Conservation (phyloP, 257 asterid species). For the Galeopsis tetrahit region DNA sequence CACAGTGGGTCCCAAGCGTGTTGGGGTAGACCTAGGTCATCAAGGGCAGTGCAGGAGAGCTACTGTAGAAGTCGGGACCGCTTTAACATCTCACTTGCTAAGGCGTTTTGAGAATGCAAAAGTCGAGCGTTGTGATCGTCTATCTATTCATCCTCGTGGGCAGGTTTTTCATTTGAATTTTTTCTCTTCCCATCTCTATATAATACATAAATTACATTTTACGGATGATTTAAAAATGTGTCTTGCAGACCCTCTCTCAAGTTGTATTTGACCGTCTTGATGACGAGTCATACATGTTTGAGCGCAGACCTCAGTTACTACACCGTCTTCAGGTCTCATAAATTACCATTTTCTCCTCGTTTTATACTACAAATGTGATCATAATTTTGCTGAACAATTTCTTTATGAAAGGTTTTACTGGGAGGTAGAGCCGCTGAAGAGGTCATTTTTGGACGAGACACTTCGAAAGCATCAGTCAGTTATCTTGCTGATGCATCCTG, state of each 20-base stretch:
- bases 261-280: slow-evolving; percentile 88
- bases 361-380: slow-evolving; percentile 11
- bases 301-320: slow-evolving; percentile 85
- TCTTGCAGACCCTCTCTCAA: slow-evolving; percentile 85
- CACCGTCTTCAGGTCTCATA: slow-evolving; percentile 96
- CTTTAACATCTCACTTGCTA: slow-evolving; percentile 85
- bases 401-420: slow-evolving; percentile 66
- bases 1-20: slow-evolving; percentile 91
- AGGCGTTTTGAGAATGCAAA: slow-evolving; percentile 81
- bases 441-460: slow-evolving; percentile 84
- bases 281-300: slow-evolving; percentile 80
- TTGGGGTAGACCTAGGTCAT: slow-evolving; percentile 79
- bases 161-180: slow-evolving; percentile 54
- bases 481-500: slow-evolving; percentile 98
- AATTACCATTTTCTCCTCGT: slow-evolving; percentile 22
- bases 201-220: too few relatives aligned
- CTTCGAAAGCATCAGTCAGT: slow-evolving; percentile 85
- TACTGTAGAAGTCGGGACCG: slow-evolving; percentile 81
- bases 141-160: slow-evolving; percentile 95
- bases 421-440: slow-evolving; percentile 99
- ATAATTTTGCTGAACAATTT: background rate
- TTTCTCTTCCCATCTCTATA: background rate
- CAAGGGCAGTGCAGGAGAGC: slow-evolving; percentile 97
- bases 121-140: slow-evolving; percentile 86
- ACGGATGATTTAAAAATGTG: slow-evolving; percentile 26